Evolutionary conservation across 2,329 filamentous ascomycete genomes (phyloP).

Genomic region (Aspergillus fumigatus): DNA sequence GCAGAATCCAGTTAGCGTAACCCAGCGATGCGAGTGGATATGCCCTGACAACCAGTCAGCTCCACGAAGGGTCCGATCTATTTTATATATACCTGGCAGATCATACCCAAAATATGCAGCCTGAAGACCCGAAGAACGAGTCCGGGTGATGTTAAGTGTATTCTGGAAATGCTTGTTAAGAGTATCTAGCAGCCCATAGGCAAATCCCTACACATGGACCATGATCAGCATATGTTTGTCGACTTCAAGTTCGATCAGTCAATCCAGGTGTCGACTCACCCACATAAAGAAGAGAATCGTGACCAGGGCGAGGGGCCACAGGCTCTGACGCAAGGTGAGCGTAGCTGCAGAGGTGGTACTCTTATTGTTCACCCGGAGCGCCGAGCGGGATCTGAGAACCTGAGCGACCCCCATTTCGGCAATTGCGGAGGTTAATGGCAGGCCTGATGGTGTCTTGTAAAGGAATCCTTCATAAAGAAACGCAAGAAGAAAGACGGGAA

Average conservation of each 20-base stretch:
- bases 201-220: conserved; percentile 35
- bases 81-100: neutral
- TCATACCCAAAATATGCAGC: conserved; percentile 60
- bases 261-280: conserved; percentile 27
- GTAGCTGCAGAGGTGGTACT: conserved; percentile 39
- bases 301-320: conserved; percentile 42
- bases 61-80: neutral
- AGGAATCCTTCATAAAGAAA: neutral
- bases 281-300: conserved; percentile 51
- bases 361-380: conserved; percentile 30
- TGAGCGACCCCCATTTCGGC: conserved; percentile 25
- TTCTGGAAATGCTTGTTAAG: conserved; percentile 56
- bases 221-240: neutral
- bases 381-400: conserved; percentile 29
- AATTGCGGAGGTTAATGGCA: neutral
- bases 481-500: neutral
- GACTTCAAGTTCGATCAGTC: neutral
- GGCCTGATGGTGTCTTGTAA: neutral
- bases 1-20: conserved; percentile 58
- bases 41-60: conserved; percentile 29
- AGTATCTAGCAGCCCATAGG: conserved; percentile 48
- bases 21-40: conserved; percentile 52
- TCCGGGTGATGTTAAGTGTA: conserved; percentile 50
- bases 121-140: conserved; percentile 58
- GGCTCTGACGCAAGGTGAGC: conserved; percentile 41